A percentile compares a stretch with the other conserved stretches of the same genome.
These are phyloP conservation scores for Aspergillus luchuensis DNA, from an alignment of 2,329 filamentous ascomycete species.

Conservation along the genomic window DNA sequence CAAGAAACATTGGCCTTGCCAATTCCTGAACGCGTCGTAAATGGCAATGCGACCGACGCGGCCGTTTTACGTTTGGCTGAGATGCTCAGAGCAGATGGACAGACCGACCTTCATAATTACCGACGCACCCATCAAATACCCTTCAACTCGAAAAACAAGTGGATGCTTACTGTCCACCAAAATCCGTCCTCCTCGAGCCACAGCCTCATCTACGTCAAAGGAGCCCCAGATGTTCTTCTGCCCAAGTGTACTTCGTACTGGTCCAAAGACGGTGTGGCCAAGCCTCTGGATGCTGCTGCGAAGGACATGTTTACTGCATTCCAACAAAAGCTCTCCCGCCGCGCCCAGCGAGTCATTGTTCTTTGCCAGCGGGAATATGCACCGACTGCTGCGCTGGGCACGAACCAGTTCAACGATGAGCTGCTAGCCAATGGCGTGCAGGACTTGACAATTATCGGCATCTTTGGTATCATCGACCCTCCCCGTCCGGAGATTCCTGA, in stretches of 20 bases:
- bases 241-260: constrained; percentile 62
- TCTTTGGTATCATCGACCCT: constrained; percentile 52
- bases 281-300: constrained; percentile 53
- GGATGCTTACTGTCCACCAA: constrained; percentile 65
- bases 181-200: constrained; percentile 35
- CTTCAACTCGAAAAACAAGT: constrained; percentile 85
- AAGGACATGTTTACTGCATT: constrained; percentile 57
- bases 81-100: constrained; percentile 59
- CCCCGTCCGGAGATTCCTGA: constrained; percentile 39
- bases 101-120: constrained; percentile 61
- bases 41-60: constrained; percentile 76
- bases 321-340: constrained; percentile 68
- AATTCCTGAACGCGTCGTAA: constrained; percentile 63
- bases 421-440: constrained; percentile 44
- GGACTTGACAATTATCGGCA: constrained; percentile 53
- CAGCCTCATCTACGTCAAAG: constrained; percentile 62
- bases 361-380: constrained; percentile 64
- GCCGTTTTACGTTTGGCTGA: constrained; percentile 74
- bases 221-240: constrained; percentile 74
- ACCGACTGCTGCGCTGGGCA: constrained; percentile 44
- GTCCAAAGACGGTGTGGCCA: constrained; percentile 55
- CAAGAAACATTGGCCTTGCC: constrained; percentile 63
- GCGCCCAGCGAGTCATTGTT: constrained; percentile 70
- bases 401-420: constrained; percentile 57
- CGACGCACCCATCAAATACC: constrained; percentile 68